Conservation (phyloP, 805 yeast species). For the Candida chauliodis region DNA sequence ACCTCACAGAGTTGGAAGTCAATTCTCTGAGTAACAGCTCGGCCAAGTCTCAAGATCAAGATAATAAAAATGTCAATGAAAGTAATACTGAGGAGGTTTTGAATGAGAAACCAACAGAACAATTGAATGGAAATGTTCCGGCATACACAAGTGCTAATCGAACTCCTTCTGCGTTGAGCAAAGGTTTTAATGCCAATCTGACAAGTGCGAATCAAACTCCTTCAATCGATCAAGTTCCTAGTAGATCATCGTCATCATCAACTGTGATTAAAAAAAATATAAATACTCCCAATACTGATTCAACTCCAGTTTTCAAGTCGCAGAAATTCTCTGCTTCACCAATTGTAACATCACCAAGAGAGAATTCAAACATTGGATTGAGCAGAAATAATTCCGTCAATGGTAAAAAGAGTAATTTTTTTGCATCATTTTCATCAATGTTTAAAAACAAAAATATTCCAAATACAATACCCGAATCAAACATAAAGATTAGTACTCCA, state of each 20-base stretch:
- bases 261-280: slow-evolving; percentile 8
- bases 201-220: slow-evolving; percentile 1
- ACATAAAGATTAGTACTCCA: slow-evolving; percentile 79
- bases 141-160: background rate
- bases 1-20: background rate
- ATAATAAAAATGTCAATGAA: background rate
- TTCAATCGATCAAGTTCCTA: background rate
- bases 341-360: slow-evolving; percentile 6
- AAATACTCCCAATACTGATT: slow-evolving; percentile 10
- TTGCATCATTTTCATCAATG: slow-evolving; percentile 44
- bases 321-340: slow-evolving; percentile 5
- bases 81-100: background rate
- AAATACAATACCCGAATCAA: slow-evolving; percentile 16
- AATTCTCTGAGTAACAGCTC: background rate
- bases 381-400: slow-evolving; percentile 4
- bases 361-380: slow-evolving; percentile 3
- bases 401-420: slow-evolving; percentile 4
- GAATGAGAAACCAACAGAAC: background rate
- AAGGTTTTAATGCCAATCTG: background rate
- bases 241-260: slow-evolving; percentile 13
- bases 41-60: background rate
- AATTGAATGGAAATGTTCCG: background rate
- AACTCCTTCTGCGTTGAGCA: background rate
- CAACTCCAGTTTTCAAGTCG: slow-evolving; percentile 8
- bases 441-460: slow-evolving; percentile 32